Base-by-base conservation (phyloP, 2,329 filamentous ascomycete genomes). In the Mollisia scopiformis region DNA sequence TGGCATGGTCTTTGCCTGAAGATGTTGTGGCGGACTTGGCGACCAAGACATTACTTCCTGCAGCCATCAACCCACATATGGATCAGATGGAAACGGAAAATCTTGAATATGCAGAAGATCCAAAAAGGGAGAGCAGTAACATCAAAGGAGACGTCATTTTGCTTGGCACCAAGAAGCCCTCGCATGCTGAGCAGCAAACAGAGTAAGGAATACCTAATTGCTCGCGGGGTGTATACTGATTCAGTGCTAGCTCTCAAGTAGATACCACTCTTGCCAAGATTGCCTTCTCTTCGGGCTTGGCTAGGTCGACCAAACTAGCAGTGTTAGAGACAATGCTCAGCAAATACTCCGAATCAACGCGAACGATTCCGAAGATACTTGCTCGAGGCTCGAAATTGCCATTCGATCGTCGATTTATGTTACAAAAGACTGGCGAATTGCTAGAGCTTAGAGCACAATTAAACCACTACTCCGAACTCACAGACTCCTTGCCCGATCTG, bases 381-480 rank as follows among this genome's bases (percentile, higher is more conserved):
- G 90, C 91, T 2, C 82, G 84, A 66, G 89, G 88, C 57, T 85
- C 82, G 67, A 81, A 81, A 43, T 75, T 87, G 3, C 84, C 87
- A 6, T 90, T 88, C 66, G 86, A 83, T 21, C 83, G 93, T 55
- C 83, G 84, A 57, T 94, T 96, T 75, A 94, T 98, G 72, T 82
- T 98, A 27, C 89, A 91, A 67, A 97, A 97, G 77, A 98, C 95
- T 0, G 95, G 95, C 62, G 92, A 98, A 75, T 83, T 99, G 6
- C 84, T 98, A 19, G 90, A 88, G 71, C 87, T 98, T 55, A 89
- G 95, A 50, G 94, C 94, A 0, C 93, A 97, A 71, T 83, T 99
- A 52, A 99, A 99, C 73, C 89, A 98, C 69, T 98, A 98, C 79
- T 96, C 92, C 1, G 95, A 98, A 76, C 85, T 99, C 33, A 98